phyloP scores from a whole-genome alignment of 2,329 filamentous ascomycete genomes.

The Talaromyces sp. region DNA sequence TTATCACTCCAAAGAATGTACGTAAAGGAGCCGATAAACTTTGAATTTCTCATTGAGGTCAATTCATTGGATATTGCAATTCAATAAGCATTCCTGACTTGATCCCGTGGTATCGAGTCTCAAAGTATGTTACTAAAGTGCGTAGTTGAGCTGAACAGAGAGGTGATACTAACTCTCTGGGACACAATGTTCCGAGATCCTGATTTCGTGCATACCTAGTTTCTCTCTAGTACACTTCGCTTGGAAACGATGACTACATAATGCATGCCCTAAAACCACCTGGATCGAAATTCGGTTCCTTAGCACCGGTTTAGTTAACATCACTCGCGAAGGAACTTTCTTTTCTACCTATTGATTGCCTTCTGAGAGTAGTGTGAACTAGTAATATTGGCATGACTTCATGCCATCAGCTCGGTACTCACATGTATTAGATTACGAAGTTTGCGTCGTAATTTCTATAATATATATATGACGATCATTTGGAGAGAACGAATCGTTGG shows the following conservation, averaged over 20 bases:
- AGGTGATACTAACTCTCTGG: neutral
- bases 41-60: neutral
- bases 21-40: neutral
- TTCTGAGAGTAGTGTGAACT: neutral
- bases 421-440: neutral
- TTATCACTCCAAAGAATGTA: neutral
- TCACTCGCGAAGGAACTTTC: neutral
- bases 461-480: neutral
- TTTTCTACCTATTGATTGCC: neutral
- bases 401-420: neutral
- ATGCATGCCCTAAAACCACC: neutral
- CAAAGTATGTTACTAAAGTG: neutral
- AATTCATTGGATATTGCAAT: neutral
- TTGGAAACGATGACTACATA: neutral
- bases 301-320: neutral
- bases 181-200: neutral
- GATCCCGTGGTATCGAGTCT: neutral
- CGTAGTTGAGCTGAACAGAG: neutral
- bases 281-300: neutral
- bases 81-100: neutral
- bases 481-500: neutral
- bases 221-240: neutral
- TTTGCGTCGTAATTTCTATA: neutral
- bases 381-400: neutral
- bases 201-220: conserved; percentile 6